Evolutionary conservation across 2,329 filamentous ascomycete genomes (phyloP).

Genomic region (Paecilomyces variotii): DNA sequence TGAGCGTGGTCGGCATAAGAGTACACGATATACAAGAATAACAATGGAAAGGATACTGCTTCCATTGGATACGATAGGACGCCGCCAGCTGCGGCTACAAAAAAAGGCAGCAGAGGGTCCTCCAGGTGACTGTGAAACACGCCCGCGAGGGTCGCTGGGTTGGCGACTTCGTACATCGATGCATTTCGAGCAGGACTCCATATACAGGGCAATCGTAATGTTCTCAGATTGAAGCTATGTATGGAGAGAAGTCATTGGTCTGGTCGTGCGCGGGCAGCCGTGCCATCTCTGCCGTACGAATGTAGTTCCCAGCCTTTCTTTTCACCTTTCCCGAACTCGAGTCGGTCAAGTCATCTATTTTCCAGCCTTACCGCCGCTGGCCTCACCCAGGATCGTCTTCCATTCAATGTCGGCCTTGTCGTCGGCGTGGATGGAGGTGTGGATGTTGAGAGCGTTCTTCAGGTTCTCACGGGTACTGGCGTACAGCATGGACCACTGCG

Average conservation of each 20-base stretch:
- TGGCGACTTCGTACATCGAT: neutral
- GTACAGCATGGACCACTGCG: conserved; percentile 43
- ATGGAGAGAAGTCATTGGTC: conserved; percentile 21
- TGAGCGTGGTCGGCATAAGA: neutral
- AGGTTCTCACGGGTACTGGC: conserved; percentile 41
- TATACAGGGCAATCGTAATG: conserved; percentile 22
- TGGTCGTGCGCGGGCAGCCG: conserved; percentile 19
- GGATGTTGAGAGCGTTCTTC: conserved; percentile 47
- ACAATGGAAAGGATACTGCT: neutral
- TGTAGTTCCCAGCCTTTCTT: conserved; percentile 17
- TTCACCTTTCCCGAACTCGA: conserved; percentile 22
- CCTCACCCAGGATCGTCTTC: conserved; percentile 31
- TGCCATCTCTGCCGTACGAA: conserved; percentile 9
- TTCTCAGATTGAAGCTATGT: conserved; percentile 32
- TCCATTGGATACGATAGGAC: neutral
- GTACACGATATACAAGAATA: neutral
- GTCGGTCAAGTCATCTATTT: conserved; percentile 28
- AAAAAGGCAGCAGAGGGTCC: neutral
- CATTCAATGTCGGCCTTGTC: conserved; percentile 36
- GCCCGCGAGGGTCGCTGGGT: neutral
- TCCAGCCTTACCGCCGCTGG: conserved; percentile 33
- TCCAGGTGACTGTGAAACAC: neutral
- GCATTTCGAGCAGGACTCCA: neutral
- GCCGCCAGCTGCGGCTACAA: neutral
- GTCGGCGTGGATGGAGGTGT: conserved; percentile 34